These are phyloP conservation scores for Amorphotheca resinae DNA, from an alignment of 495 filamentous ascomycete genomes.

Conservation along the genomic window DNA sequence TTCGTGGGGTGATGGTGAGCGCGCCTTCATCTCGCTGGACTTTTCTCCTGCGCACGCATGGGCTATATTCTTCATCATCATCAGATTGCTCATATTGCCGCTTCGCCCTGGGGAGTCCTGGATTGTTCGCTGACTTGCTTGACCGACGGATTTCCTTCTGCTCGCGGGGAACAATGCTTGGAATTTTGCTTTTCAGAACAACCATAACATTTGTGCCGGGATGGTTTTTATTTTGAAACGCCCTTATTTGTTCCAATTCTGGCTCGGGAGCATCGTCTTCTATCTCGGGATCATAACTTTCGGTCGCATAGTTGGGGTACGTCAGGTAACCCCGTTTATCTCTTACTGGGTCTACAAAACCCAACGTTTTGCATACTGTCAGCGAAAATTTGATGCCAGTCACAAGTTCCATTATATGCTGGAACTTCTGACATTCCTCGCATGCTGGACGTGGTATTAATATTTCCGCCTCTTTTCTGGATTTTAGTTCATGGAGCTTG, in stretches of 20 bases:
- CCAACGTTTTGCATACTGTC: background rate
- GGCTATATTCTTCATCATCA: background rate
- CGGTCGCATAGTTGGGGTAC: background rate
- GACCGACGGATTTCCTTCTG: no score
- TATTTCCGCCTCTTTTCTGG: background rate
- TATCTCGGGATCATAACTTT: background rate
- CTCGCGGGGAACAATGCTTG: no score
- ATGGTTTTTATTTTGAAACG: no score
- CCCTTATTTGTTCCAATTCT: background rate
- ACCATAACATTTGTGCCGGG: no score
- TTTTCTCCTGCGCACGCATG: background rate
- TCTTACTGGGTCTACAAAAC: background rate
- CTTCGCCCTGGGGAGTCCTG: background rate
- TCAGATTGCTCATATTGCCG: background rate
- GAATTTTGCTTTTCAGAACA: background rate
- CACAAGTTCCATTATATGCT: background rate
- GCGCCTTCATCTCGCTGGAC: background rate
- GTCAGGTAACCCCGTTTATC: background rate
- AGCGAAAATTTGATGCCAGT: conserved; percentile 2
- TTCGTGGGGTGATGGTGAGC: background rate
- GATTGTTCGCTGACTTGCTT: background rate
- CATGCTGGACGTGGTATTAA: background rate
- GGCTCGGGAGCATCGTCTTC: background rate
- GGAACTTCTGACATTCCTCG: background rate
- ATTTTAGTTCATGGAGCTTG: background rate